Evolutionary conservation across 768 basidiomycete genomes (phyloP), one percentile per base, ranked within the genome.

Genomic region (Jaapia argillacea): DNA sequence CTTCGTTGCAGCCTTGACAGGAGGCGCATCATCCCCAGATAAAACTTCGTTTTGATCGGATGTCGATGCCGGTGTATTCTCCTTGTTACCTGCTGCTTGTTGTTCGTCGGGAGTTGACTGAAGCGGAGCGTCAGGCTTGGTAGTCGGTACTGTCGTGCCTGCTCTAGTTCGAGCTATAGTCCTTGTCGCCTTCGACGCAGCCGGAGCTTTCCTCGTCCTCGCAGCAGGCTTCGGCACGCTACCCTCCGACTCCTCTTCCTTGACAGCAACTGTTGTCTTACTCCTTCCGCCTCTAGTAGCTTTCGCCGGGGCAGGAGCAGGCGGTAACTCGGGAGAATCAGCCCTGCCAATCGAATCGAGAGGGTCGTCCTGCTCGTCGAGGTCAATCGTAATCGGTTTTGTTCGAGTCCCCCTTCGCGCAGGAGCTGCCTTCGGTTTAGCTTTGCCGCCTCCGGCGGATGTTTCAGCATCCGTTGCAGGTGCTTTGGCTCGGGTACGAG

Each of bases 11-110:
- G 10, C 16, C 28, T 33, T 33, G 10, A 16, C 28, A 16, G 28
- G 28, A 33, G 28, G 10, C 28, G 28, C 10, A 33, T 10, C 28
- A 10, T 33, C 28, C 28, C 16, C 28, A 33, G 28, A 10, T 10
- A 16, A 16, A 16, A 16, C 16, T 10, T 16, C 16, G 28, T 16
- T n/a, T n/a, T n/a, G n/a, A n/a, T n/a, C n/a, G n/a, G n/a, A n/a
- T n/a, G n/a, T 16, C 28, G 28, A 33, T 16, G 10, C 60, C 4
- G 61, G 62, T 12, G 62, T 63, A 50, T 63, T 63, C 54, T 62
- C 62, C 50, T 63, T 63, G 40, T 57, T 55, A 25, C 48, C 50
- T 24, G 46, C 46, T 22, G 44, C 42, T 3, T 38, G 44, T 16
- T 38, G 13, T n/a, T 45, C 1, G 31, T 24, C 16, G 6, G 51